phyloP scores from a whole-genome alignment of 1,284 basidiomycete species.

The Caloboletus inedulis region DNA sequence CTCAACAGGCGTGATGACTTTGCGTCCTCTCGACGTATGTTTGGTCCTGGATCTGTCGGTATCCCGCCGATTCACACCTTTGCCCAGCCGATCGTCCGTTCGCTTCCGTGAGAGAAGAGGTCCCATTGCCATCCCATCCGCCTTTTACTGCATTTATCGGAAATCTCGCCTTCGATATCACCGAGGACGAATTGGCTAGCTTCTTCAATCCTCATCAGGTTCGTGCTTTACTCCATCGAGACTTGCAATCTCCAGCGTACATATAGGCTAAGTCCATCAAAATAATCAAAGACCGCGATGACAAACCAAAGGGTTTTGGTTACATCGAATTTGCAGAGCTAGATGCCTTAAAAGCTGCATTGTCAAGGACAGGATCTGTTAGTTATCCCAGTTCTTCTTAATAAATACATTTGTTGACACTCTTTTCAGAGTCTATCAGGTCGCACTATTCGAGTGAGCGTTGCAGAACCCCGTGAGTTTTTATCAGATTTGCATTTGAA shows the following conservation, averaged over 20 bases:
- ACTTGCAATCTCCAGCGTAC: constrained; percentile 1
- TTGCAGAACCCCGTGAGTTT: constrained; percentile 89
- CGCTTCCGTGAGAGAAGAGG: constrained; percentile 75
- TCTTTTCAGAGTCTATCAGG: constrained; percentile 63
- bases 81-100: constrained; percentile 57
- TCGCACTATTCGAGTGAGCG: constrained; percentile 84
- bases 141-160: constrained; percentile 97
- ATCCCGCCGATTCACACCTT: constrained; percentile 12
- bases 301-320: constrained; percentile 96
- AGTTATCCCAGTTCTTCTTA: constrained; percentile 29
- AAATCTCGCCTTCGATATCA: constrained; percentile 92
- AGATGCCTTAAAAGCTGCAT: constrained; percentile 81
- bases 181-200: constrained; percentile 76
- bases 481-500: neutral
- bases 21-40: constrained; percentile 56
- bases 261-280: constrained; percentile 78
- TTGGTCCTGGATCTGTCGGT: constrained; percentile 3
- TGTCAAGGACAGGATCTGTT: constrained; percentile 56
- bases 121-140: constrained; percentile 91
- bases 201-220: constrained; percentile 76
- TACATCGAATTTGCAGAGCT: constrained; percentile 92
- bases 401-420: constrained; percentile 9
- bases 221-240: constrained; percentile 20
- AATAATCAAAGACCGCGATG: constrained; percentile 88
- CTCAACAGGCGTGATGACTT: constrained; percentile 62